Base-by-base conservation (phyloP, 345 rosid species). In the Brassica carinata region DNA sequence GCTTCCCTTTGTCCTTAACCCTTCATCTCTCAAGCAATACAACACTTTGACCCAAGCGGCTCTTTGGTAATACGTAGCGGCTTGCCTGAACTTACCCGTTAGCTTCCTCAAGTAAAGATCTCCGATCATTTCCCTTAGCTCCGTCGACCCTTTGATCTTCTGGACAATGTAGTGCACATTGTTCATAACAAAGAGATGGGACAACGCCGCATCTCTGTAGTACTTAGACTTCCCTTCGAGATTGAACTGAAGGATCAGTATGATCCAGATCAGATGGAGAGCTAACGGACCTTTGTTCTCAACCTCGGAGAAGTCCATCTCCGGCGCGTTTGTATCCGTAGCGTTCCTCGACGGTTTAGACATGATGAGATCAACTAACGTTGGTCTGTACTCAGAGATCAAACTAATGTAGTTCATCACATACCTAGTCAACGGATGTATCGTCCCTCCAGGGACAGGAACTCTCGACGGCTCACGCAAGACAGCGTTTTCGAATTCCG, bases 391-490 rank as follows among this genome's bases (percentile, higher is more conserved):
- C 86, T 95, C 99, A 11, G 99, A 89, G 80, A 95, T 95, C 91
- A 95, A 85, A 80, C 94, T 92, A 43, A 90, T 92, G 77, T 95
- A 95, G 80, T 95, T 95, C 99, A 95, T 95, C 31, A 95, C 98
- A 76, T 95, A 95, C 90, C 99, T 88, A 15, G 99, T 95, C 83
- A 95, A 85, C 3, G 99, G 99, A 87, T 95, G 99, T 82, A 95
- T 87, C 0, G 97, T 94, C 26, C 98, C 99, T 19, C 97, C 98
- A 1, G 97, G 98, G n/a, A 92, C 94, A 0, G 91, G 89, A 30
- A 90, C 93, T 38, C 55, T 86, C 0, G 98, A 91, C 4, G 99
- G 98, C 70, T 95, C 99, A 43, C 91, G 83, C 17, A 95, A 83
- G 27, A 95, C 89, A 0, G 98, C 98, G 78, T 81, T 92, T 83